These are phyloP conservation scores for Pseudozyma pruni DNA, from an alignment of 1,284 basidiomycete species.

Conservation along the genomic window DNA sequence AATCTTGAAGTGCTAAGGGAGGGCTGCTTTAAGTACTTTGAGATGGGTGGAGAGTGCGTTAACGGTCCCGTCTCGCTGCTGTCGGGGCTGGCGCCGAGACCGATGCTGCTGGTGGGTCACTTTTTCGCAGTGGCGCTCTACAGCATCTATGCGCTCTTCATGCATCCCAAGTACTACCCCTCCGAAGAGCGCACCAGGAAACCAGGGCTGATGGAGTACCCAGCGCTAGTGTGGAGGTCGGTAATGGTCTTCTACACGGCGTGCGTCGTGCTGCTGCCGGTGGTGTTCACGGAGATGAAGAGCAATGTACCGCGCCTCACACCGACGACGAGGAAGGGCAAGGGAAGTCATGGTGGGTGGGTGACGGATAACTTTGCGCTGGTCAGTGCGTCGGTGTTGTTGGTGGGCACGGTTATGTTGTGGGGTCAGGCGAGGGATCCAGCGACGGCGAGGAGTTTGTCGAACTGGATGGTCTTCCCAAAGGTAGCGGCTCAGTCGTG, in stretches of 20 bases:
- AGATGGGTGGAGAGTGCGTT: conserved; percentile 88
- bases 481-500: conserved; percentile 28
- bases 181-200: conserved; percentile 15
- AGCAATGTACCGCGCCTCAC: conserved; percentile 44
- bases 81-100: conserved; percentile 76
- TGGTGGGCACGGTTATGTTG: conserved; percentile 38
- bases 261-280: conserved; percentile 64
- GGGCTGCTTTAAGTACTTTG: conserved; percentile 98
- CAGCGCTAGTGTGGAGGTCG: conserved; percentile 42
- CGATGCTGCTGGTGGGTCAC: conserved; percentile 83
- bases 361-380: conserved; percentile 44
- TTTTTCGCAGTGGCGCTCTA: conserved; percentile 97
- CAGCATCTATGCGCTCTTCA: conserved; percentile 86
- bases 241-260: conserved; percentile 64
- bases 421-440: conserved; percentile 42
- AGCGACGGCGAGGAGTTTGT: conserved; percentile 28
- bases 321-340: not conserved
- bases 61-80: conserved; percentile 78
- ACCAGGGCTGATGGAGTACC: conserved; percentile 51
- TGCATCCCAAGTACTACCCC: conserved; percentile 54
- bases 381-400: conserved; percentile 31
- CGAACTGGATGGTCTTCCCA: conserved; percentile 45
- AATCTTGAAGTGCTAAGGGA: conserved; percentile 83
- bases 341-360: conserved; percentile 9
- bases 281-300: conserved; percentile 64